Evolutionary conservation across 345 rosid genomes (phyloP), one percentile per base, ranked within the genome.

Genomic region (Passiflora organensis): DNA sequence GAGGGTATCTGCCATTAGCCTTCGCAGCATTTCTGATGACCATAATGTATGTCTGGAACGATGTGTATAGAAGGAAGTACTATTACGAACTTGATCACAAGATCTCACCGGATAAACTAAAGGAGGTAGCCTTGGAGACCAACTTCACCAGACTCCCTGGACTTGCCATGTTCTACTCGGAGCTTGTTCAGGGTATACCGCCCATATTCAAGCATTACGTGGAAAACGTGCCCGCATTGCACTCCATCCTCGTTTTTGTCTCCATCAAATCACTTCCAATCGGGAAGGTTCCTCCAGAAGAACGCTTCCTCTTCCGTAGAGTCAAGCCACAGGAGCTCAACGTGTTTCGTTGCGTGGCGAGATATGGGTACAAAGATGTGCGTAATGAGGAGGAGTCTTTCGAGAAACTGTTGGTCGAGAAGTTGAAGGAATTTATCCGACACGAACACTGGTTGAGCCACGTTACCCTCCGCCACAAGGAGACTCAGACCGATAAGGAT

Each of bases 1-100:
- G 86, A 45, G 90, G 82, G 1, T 81, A 83, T 52, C 64, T 81
- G 2, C 90, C 84, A 0, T 43, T 83, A 16, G 72, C 69, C 10
- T 81, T 83, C 20, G 79, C 84, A 0, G 48, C 60, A 0, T 15
- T 66, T 36, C 51, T 78, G 0, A 72, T 78, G 77, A 20, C 58
- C 1, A 44, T 78, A 28, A 81, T 75, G 86, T 78, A 54, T 12
- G 58, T 69, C 0, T 81, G 90, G 86, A 81, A 75, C 14, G 13
- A 68, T 16, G 84, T 65, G 5, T 66, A 78, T 28, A 48, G 76
- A 16, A 65, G 62, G 23, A 83, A 71, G 56, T 67, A 81, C 62
- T 15, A 52, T 43, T 83, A 68, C 15, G 84, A 81, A 62, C 78
- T 81, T 0, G 64, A 78, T 2, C 60, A 78, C 71, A 80, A 76